Evolutionary conservation across 2,329 filamentous ascomycete genomes (phyloP), one percentile per base, ranked within the genome.

Genomic region (Apiospora koreana): DNA sequence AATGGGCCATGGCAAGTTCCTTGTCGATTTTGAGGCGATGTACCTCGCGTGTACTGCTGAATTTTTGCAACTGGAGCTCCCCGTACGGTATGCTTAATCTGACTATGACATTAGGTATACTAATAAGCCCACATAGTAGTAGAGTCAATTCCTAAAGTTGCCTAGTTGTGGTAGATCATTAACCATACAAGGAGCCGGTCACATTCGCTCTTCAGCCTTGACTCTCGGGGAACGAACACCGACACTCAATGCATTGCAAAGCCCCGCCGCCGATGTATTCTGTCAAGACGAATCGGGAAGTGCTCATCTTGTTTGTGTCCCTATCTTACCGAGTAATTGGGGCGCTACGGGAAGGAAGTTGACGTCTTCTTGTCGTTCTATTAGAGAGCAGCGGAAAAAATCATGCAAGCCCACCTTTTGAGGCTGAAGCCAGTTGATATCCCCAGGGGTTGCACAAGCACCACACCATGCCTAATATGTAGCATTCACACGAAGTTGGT

Each of bases 401-500:
- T 62, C 54, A 62, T 62, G 54, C 54, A n/a, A 62, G 54, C 54
- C 54, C 54, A 62, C 54, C 54, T 62, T 62, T 62, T 62, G 54
- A 62, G 54, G 54, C 54, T 62, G 54, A 58, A 58, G 46, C 18
- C 21, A 62, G 54, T 62, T 62, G 31, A 62, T 38, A 18, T n/a
- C 10, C 54, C 21, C 54, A 62, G 54, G 54, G 54, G 31, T 62
- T n/a, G 21, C 18, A n/a, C 31, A 62, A 62, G 35, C 35, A 35
- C 54, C 28, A 62, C 54, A n/a, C 54, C 28, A 38, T n/a, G 12
- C 54, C 54, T 62, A 16, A 62, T 38, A 12, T 62, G 54, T 62
- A 62, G 31, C 14, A 21, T 62, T 38, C 21, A n/a, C 54, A 35
- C 28, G 18, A 62, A 23, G 31, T 23, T 28, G 23, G 23, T 23